Percentiles rank a stretch among this genome's conserved stretches.
phyloP scores from a whole-genome alignment of 202 grass and related monocot genomes.

The Saccharum hybrid region DNA sequence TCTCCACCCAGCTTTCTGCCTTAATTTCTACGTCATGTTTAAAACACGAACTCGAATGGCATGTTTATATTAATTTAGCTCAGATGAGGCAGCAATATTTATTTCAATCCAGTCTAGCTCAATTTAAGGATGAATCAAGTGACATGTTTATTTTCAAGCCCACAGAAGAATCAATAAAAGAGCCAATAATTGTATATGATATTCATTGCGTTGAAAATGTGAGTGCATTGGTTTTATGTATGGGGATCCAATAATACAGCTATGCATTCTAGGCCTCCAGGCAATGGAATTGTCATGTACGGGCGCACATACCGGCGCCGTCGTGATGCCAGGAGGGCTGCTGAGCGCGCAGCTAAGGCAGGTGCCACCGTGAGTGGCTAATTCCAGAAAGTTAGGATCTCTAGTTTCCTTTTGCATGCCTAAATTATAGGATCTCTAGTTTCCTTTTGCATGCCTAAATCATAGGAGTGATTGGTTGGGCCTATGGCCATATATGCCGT shows the following conservation, averaged over 20 bases:
- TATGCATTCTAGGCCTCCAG: not conserved
- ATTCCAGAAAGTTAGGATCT: too few relatives aligned
- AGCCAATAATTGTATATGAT: not conserved
- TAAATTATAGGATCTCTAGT: too few relatives aligned
- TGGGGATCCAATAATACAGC: not conserved
- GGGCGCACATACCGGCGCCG: too few relatives aligned
- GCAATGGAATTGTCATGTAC: too few relatives aligned
- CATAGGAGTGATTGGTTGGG: too few relatives aligned
- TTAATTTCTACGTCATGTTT: not conserved
- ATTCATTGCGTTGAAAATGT: not conserved
- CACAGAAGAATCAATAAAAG: not conserved
- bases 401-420: too few relatives aligned
- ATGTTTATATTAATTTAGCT: slow-evolving; percentile 7
- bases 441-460: too few relatives aligned
- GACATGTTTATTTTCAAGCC: not conserved
- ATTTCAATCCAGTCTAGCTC: not conserved
- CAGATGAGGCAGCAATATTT: not conserved
- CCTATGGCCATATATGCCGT: too few relatives aligned
- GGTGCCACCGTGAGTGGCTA: too few relatives aligned
- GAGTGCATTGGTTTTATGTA: not conserved
- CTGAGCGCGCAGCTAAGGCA: too few relatives aligned
- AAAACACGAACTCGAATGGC: not conserved
- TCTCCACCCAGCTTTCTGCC: not conserved
- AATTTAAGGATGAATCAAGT: not conserved
- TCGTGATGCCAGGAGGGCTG: too few relatives aligned